These are phyloP conservation scores for Plantago rigida DNA, from an alignment of 305 asterid species.

Conservation along the genomic window DNA sequence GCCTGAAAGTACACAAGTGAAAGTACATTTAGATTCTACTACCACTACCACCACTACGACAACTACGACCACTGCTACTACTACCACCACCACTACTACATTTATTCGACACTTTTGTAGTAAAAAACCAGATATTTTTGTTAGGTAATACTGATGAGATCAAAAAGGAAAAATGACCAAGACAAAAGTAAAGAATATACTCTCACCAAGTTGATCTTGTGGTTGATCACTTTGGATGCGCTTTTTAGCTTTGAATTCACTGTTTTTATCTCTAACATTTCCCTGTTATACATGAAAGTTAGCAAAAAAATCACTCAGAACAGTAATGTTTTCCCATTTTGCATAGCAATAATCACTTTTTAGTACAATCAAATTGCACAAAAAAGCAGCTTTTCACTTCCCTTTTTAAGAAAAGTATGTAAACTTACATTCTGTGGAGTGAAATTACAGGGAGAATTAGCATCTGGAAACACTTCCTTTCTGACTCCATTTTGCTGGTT, in stretches of 20 bases:
- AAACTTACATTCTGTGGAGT: constrained; percentile 27
- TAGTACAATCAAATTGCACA: neutral
- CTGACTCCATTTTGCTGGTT: constrained; percentile 7
- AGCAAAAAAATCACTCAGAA: neutral
- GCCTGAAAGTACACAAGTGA: constrained; percentile 19
- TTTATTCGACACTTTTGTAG: no score
- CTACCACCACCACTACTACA: no score
- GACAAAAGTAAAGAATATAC: constrained; percentile 4
- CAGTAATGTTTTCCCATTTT: neutral
- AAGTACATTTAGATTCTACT: neutral
- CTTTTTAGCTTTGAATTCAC: constrained; percentile 15
- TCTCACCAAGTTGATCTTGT: constrained; percentile 23
- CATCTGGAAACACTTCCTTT: neutral
- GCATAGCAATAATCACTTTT: neutral
- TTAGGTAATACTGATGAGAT: neutral
- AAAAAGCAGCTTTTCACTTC: no score
- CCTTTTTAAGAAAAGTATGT: constrained; percentile 1
- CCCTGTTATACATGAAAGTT: constrained; percentile 23
- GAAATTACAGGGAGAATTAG: constrained; percentile 19
- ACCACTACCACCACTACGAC: no score
- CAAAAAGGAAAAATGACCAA: neutral
- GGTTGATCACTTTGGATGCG: constrained; percentile 18
- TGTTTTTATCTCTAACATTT: constrained; percentile 11
- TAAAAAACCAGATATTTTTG: neutral
- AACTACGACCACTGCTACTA: no score